Conservation (phyloP, 306 rosid species). For the apple (Malus domestica) region DNA sequence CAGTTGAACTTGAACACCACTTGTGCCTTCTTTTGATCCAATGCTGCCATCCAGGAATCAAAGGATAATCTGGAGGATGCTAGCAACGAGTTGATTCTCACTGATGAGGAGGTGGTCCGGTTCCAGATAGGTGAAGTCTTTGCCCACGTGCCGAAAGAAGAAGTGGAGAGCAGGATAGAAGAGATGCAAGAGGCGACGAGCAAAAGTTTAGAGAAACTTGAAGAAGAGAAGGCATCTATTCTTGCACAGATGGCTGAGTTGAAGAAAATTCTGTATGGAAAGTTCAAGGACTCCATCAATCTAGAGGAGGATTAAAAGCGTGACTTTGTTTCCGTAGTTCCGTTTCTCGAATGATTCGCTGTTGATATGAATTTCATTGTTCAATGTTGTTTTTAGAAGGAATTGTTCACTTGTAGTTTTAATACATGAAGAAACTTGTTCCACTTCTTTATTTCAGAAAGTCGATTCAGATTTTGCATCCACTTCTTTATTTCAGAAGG, state of each 20-base stretch:
- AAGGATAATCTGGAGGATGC: conserved; percentile 91
- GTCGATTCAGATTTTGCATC: neutral
- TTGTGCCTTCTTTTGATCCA: neutral
- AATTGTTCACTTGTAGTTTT: neutral
- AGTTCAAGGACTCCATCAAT: conserved; percentile 94
- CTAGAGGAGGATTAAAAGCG: conserved; percentile 76
- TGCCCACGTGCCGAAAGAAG: conserved; percentile 82
- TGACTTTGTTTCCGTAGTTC: neutral
- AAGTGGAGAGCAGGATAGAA: conserved; percentile 79
- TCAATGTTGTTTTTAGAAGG: neutral
- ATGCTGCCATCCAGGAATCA: conserved; percentile 42
- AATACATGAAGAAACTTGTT: neutral
- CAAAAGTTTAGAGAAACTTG: conserved; percentile 62
- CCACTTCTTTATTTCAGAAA: neutral
- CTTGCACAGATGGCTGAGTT: conserved; percentile 73
- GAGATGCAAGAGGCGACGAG: conserved; percentile 58
- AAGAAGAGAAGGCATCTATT: conserved; percentile 61
- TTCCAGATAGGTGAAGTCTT: conserved; percentile 91
- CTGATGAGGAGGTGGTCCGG: conserved; percentile 79
- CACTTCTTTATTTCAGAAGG: neutral
- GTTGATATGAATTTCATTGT: neutral
- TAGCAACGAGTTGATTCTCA: conserved; percentile 78
- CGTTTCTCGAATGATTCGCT: neutral
- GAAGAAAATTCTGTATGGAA: conserved; percentile 76
- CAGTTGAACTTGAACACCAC: neutral